Conservation (phyloP, 306 rosid species). For the Castanopsis chinensis region DNA sequence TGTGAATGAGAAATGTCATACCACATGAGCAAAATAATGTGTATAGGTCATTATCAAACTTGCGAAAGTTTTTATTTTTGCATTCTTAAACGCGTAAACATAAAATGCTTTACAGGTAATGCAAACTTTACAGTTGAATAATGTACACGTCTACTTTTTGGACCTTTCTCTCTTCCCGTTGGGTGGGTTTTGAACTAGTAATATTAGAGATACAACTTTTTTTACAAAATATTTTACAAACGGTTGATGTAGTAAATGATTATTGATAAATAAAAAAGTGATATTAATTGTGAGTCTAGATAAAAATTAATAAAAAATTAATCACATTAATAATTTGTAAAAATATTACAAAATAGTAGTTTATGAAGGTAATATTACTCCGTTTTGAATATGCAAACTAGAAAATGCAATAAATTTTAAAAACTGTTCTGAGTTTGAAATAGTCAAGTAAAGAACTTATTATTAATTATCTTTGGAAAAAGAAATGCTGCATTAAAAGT, state of each 20-base stretch:
- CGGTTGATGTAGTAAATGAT: rapidly evolving
- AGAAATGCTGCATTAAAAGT: too few species aligned
- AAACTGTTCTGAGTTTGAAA: too few species aligned
- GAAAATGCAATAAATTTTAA: too few species aligned
- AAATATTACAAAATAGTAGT: too few species aligned
- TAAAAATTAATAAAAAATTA: rapidly evolving
- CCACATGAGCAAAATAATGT: background rate
- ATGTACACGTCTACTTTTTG: background rate
- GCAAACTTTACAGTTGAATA: constrained; percentile 16
- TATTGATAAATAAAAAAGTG: too few species aligned
- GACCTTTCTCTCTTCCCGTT: too few species aligned
- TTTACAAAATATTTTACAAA: too few species aligned
- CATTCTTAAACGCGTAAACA: background rate
- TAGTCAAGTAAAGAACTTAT: too few species aligned
- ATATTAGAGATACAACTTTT: rapidly evolving
- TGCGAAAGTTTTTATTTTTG: background rate
- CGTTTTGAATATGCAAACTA: too few species aligned
- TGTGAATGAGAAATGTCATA: background rate
- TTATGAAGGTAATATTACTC: rapidly evolving
- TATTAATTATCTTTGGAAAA: too few species aligned
- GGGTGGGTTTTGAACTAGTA: too few species aligned
- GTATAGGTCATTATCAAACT: background rate
- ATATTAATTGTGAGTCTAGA: rapidly evolving
- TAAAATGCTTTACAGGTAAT: constrained; percentile 32
- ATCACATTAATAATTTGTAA: rapidly evolving